Evolutionary conservation across 306 rosid species (phyloP).

Genomic region (Trifolium subterraneum): DNA sequence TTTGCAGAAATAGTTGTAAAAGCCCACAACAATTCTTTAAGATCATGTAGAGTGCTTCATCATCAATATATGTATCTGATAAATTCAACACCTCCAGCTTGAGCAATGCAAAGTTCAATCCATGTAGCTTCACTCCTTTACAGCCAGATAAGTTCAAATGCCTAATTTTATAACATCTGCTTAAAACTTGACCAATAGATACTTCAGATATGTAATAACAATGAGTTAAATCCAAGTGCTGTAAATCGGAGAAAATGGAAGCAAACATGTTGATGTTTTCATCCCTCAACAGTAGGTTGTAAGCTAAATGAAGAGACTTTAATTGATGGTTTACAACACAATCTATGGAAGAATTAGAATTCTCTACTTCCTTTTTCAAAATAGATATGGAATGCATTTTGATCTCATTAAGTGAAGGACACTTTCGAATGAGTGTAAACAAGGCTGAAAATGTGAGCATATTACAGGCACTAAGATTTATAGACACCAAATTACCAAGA

Average conservation of each 20-base stretch:
- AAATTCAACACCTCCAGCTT: not conserved
- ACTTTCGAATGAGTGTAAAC: conserved; percentile 56
- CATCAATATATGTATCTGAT: not conserved
- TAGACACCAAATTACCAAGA: not conserved
- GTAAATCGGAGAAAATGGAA: too few relatives aligned
- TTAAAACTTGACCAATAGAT: too few relatives aligned
- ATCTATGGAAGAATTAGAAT: too few relatives aligned
- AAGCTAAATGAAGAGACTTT: too few relatives aligned
- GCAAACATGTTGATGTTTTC: too few relatives aligned
- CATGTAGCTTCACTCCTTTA: not conserved
- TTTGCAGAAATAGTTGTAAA: not conserved
- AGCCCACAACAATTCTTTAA: not conserved
- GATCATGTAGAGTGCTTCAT: not conserved
- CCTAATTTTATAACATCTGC: not conserved
- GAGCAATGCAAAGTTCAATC: not conserved
- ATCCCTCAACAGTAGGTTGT: too few relatives aligned
- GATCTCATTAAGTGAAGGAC: conserved; percentile 42
- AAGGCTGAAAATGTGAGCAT: not conserved
- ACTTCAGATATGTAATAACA: not conserved
- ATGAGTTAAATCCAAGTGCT: too few relatives aligned
- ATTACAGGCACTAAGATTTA: too few relatives aligned
- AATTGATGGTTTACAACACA: too few relatives aligned
- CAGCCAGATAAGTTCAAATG: not conserved
- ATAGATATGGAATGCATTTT: conserved; percentile 28
- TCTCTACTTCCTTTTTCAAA: too few relatives aligned